Percentiles rank a stretch among this genome's conserved stretches.
phyloP scores from a whole-genome alignment of 139 green algal genomes.

The Tetraselmis chui region DNA sequence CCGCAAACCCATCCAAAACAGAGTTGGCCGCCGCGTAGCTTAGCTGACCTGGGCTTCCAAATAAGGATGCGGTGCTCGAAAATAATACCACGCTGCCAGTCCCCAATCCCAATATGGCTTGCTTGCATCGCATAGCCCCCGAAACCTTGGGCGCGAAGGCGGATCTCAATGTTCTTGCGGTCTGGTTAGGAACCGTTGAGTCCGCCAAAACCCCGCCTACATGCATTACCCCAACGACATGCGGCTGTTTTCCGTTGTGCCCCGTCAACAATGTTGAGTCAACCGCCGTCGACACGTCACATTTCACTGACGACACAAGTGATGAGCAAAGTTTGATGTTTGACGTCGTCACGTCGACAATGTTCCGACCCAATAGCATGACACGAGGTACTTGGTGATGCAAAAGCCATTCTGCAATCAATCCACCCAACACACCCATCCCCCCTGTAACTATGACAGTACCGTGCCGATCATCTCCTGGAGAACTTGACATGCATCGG shows the following conservation, averaged over 20 bases:
- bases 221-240: constrained; percentile 42
- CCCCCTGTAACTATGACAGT: constrained; percentile 49
- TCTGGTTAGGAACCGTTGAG: constrained; percentile 39
- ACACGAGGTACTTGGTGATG: neutral
- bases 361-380: neutral
- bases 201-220: constrained; percentile 54
- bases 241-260: no score
- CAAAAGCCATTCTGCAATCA: constrained; percentile 55
- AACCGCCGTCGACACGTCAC: neutral
- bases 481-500: neutral
- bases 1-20: constrained; percentile 36
- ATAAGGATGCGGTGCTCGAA: constrained; percentile 46
- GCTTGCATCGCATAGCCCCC: neutral
- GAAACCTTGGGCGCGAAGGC: constrained; percentile 25
- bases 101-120: neutral
- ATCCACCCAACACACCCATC: constrained; percentile 55
- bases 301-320: neutral
- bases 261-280: neutral
- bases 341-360: neutral
- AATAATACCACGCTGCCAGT: constrained; percentile 42
- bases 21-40: constrained; percentile 54
- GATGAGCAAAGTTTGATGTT: neutral
- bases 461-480: neutral
- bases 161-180: neutral
- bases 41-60: constrained; percentile 39